Evolutionary conservation across 441 rosid genomes (phyloP), one percentile per base, ranked within the genome.

Genomic region (Syzygium malaccense): DNA sequence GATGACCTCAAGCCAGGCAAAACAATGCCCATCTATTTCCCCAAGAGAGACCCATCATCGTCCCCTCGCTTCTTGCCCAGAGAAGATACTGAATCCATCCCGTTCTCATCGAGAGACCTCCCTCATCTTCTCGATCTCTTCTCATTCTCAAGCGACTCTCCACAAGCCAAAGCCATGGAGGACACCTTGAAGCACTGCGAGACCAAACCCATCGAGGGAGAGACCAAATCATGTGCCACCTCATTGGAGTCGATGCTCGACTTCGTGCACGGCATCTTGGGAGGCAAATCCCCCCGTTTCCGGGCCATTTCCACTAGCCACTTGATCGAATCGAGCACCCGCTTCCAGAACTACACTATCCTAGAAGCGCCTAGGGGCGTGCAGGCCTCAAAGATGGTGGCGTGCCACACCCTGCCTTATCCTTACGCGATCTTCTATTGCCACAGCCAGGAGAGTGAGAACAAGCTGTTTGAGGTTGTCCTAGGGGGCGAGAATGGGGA

Each of bases 221-320:
- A 89, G 75, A 87, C 55, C 79, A 87, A 89, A 79, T 51, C 37
- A 57, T 89, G 91, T n/a, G 88, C 88, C 4, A 89, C 89, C 66
- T 89, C 91, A n/a, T 45, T 87, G 37, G 91, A 89, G 85, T 78
- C 89, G 66, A 71, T 56, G 89, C 89, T 87, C 53, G 91, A 85
- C n/a, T 89, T 55, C 64, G 87, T 87, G 84, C 86, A 37, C 62
- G 51, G 55, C 20, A 88, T 75, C 57, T 41, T 88, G 23, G 86
- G 89, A 25, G 60, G 55, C 49, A 79, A 78, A 48, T 86, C 55
- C n/a, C 33, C 57, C 41, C 58, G 49, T 45, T 85, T 85, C 49
- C 68, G n/a, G 49, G 28, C 87, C 49, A 17, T 89, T 55, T 28
- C 90, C 26, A 89, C 91, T 3, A 23, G 79, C 87, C 89, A 89